These are phyloP conservation scores for Cordyceps farinosa DNA, from an alignment of 2,329 filamentous ascomycete species.

Conservation along the genomic window DNA sequence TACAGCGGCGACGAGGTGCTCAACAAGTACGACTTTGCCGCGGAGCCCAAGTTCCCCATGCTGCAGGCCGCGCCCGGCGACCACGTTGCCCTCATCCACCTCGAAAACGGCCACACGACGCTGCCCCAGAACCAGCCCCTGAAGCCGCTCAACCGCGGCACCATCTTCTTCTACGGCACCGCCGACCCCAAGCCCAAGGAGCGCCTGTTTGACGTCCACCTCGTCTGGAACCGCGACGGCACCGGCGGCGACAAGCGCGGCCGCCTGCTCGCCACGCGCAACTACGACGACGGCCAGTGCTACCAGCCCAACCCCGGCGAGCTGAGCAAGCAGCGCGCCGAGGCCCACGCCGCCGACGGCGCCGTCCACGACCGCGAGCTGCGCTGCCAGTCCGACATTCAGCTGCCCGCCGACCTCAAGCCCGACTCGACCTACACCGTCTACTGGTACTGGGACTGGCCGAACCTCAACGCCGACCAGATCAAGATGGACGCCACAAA, in stretches of 20 bases:
- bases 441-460: conserved; percentile 98
- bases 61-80: conserved; percentile 60
- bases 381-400: conserved; percentile 77
- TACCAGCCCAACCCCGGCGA: conserved; percentile 66
- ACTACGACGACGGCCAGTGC: conserved; percentile 89
- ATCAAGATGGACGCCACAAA: conserved; percentile 38
- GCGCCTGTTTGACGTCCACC: conserved; percentile 61
- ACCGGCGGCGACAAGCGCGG: conserved; percentile 78
- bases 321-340: conserved; percentile 58
- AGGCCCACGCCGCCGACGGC: conserved; percentile 51
- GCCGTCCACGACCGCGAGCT: conserved; percentile 56
- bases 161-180: conserved; percentile 73
- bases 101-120: conserved; percentile 75
- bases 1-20: conserved; percentile 59
- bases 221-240: conserved; percentile 74
- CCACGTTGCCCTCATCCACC: conserved; percentile 62
- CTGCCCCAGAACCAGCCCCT: conserved; percentile 51
- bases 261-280: conserved; percentile 68
- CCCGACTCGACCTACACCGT: conserved; percentile 68
- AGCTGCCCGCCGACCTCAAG: conserved; percentile 65
- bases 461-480: conserved; percentile 49
- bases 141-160: conserved; percentile 64
- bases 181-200: conserved; percentile 50
- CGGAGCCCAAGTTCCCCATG: conserved; percentile 54
- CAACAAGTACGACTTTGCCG: conserved; percentile 34